phyloP scores from a whole-genome alignment of 2,329 filamentous ascomycete species.

The Fusarium praegraminearum region DNA sequence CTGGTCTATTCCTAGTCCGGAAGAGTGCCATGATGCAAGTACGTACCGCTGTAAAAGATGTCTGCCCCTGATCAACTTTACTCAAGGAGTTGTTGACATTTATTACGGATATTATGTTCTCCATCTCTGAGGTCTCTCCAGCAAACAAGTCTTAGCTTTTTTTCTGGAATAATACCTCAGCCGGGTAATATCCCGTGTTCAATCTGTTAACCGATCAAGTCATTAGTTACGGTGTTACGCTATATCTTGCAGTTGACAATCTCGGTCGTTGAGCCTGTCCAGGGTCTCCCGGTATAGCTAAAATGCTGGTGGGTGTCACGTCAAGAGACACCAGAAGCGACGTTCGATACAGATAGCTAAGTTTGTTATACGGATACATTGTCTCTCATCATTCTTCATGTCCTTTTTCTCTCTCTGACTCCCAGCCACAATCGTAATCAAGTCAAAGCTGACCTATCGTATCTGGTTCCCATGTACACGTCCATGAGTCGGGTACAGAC shows the following conservation, averaged over 20 bases:
- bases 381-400: conserved; percentile 3
- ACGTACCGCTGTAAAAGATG: neutral
- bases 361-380: conserved; percentile 19
- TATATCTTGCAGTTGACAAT: conserved; percentile 11
- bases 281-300: conserved; percentile 14
- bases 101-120: neutral
- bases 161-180: neutral
- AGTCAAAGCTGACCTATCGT: conserved; percentile 24
- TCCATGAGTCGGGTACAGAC: conserved; percentile 31
- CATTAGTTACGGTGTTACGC: neutral
- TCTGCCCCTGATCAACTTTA: conserved; percentile 33
- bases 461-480: conserved; percentile 7
- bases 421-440: conserved; percentile 18
- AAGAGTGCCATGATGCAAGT: neutral
- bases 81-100: conserved; percentile 27
- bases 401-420: neutral
- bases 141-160: neutral
- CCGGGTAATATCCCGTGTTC: conserved; percentile 18
- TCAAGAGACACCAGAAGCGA: conserved; percentile 22
- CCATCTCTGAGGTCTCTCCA: conserved; percentile 13
- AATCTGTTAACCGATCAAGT: conserved; percentile 10
- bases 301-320: conserved; percentile 13
- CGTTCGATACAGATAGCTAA: conserved; percentile 15
- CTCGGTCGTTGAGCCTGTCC: conserved; percentile 1
- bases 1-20: conserved; percentile 32